Evolutionary conservation across 140 eudicot species (phyloP).

Genomic region (Oenanthe javanica): DNA sequence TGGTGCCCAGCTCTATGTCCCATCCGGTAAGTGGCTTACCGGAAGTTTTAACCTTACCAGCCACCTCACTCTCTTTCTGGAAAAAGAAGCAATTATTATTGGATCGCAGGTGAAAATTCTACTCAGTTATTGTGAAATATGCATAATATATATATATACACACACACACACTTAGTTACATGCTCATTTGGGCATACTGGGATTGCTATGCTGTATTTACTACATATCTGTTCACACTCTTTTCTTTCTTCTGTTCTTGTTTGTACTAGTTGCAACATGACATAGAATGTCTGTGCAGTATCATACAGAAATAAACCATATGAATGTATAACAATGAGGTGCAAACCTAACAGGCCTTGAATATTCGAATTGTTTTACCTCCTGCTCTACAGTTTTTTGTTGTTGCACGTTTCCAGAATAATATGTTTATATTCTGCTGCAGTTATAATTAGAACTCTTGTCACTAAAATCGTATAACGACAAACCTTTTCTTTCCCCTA

Average conservation of each 20-base stretch:
- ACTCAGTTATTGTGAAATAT: not conserved
- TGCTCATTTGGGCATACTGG: not conserved
- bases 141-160: not conserved
- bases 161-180: not conserved
- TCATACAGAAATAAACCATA: not conserved
- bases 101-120: constrained; percentile 68
- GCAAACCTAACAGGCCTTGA: no score
- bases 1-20: constrained; percentile 92
- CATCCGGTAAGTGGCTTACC: constrained; percentile 87
- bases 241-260: not conserved
- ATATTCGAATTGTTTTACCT: no score
- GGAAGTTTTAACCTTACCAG: constrained; percentile 87
- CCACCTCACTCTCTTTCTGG: constrained; percentile 90
- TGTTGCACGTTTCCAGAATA: not conserved
- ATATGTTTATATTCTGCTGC: not conserved
- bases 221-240: not conserved
- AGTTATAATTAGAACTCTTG: not conserved
- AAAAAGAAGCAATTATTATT: constrained; percentile 72
- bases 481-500: not conserved
- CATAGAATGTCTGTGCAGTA: not conserved
- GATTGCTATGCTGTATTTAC: not conserved
- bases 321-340: not conserved
- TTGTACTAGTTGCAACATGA: not conserved
- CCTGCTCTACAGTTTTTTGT: no score
- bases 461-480: not conserved